Base-by-base conservation (phyloP, 179 eudicot species). In the Spinacia oleracea region DNA sequence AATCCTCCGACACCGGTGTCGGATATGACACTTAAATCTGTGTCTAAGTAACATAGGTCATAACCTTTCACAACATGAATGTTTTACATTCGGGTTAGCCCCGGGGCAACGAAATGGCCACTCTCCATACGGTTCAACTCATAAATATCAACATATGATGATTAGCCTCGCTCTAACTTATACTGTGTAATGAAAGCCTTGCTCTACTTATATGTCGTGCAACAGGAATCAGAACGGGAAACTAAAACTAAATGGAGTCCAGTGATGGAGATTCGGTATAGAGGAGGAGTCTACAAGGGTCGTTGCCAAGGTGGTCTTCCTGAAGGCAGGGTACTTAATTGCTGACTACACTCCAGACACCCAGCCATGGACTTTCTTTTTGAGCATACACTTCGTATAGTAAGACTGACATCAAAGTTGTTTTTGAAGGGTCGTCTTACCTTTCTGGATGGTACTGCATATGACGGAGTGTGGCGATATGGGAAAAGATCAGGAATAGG, bases 291-390 rank as follows among this genome's bases (percentile, higher is more conserved):
- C 73, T 95, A 91, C 82, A 83, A 84, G 85, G 98, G 97, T 15
- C 97, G 88, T 46, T 84, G 92, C 80, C 95, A 95, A 85, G 98
- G 98, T 66, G 98, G 98, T 81, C 93, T 95, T 78, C 98, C 98
- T 12, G 98, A 95, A 84, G 98, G 98, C 82, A 93, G 93, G 97
- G 98, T 95, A 88, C 73, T 79, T 20, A 43, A 23, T 40, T 73
- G 68, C 34, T 60, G 71, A 53, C 74, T 58, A 12, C 6, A 70
- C 50, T 43, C 20, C 46, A 27, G 59, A 46, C 16, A 38, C 15
- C 66, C 60, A 46, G 70, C 62, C 80, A 56, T 67, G 70, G 45
- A 64, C n/a, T 60, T 60, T 60, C 72, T 40, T 59, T 7, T 75
- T 71, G 34, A 64, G 74, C 45, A 72, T 16, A 58, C 64, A 23